Percentiles rank a stretch among this genome's conserved stretches.
These are phyloP conservation scores for Coniochaeta pulveracea DNA, from an alignment of 2,329 filamentous ascomycete species.

Conservation along the genomic window DNA sequence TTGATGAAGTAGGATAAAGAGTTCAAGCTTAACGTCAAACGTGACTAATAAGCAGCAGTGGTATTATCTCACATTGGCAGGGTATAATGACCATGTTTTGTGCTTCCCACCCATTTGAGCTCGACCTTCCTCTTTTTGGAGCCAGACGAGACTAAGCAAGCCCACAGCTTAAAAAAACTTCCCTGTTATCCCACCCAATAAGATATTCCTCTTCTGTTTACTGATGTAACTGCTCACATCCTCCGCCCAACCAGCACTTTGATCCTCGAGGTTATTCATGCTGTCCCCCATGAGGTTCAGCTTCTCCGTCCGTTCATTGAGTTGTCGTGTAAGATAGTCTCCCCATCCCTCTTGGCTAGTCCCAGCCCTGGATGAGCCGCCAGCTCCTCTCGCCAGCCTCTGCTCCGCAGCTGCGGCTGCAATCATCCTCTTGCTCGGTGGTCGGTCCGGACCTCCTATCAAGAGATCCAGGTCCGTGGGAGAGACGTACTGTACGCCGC, in stretches of 20 bases:
- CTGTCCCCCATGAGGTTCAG: slow-evolving; percentile 72
- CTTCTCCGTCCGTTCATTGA: slow-evolving; percentile 86
- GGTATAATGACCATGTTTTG: too few species aligned
- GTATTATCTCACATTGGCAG: too few species aligned
- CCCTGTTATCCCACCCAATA: slow-evolving; percentile 58
- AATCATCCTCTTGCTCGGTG: slow-evolving; percentile 79
- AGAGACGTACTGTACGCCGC: slow-evolving; percentile 84
- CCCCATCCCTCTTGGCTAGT: slow-evolving; percentile 51
- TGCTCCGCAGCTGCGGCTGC: slow-evolving; percentile 69
- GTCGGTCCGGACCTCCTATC: slow-evolving; percentile 80
- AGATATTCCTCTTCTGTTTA: slow-evolving; percentile 76
- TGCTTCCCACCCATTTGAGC: too few species aligned
- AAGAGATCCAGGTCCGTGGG: slow-evolving; percentile 80
- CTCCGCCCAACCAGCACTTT: slow-evolving; percentile 72
- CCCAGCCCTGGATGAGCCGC: slow-evolving; percentile 17
- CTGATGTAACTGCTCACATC: slow-evolving; percentile 81
- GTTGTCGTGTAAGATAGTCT: slow-evolving; percentile 73
- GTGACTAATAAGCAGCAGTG: too few species aligned
- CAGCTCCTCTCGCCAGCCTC: slow-evolving; percentile 36
- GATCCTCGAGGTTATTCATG: slow-evolving; percentile 73
- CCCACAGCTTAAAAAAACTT: slow-evolving; percentile 34
- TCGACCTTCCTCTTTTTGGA: too few species aligned
- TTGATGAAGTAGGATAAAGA: too few species aligned
- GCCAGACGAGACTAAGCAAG: too few species aligned
- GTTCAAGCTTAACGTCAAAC: too few species aligned